Evolutionary conservation across 164 flowering plant species (phyloP).

Genomic region (Dillenia suffruticosa): DNA sequence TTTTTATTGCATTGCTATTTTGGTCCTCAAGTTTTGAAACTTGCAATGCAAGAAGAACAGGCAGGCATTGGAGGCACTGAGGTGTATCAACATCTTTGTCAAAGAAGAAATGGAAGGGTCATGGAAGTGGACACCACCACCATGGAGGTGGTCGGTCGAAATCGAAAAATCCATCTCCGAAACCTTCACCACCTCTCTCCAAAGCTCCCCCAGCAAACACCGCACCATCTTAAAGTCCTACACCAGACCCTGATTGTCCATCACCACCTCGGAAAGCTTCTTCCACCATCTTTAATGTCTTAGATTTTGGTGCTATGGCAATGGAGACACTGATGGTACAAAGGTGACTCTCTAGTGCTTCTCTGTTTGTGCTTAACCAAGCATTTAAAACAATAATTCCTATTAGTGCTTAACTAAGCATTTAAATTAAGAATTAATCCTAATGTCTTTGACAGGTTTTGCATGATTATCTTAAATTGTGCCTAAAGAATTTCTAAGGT

Average conservation of each 20-base stretch:
- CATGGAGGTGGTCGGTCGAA: constrained; percentile 22
- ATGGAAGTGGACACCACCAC: constrained; percentile 21
- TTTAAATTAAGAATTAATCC: too few species aligned
- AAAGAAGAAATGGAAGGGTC: constrained; percentile 64
- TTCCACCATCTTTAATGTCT: constrained; percentile 43
- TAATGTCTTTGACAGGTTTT: too few species aligned
- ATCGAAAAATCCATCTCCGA: constrained; percentile 28
- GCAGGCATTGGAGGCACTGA: constrained; percentile 73
- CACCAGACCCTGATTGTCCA: constrained; percentile 8
- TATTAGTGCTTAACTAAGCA: too few species aligned
- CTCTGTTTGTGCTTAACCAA: not conserved
- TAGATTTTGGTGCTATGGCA: constrained; percentile 88
- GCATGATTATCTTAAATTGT: too few species aligned
- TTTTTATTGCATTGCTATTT: constrained; percentile 43
- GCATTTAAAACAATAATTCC: too few species aligned
- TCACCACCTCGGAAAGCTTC: constrained; percentile 30
- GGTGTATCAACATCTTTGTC: constrained; percentile 33
- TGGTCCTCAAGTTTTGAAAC: constrained; percentile 51
- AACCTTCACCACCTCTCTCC: constrained; percentile 17
- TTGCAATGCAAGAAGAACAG: constrained; percentile 68
- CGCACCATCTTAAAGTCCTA: too few species aligned
- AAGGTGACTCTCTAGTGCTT: constrained; percentile 43
- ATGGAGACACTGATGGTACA: constrained; percentile 80
- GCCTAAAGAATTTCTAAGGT: too few species aligned
- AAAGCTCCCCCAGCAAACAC: constrained; percentile 7